These are phyloP conservation scores for Kokia cookei DNA, from an alignment of 441 rosid genomes.

Conservation along the genomic window DNA sequence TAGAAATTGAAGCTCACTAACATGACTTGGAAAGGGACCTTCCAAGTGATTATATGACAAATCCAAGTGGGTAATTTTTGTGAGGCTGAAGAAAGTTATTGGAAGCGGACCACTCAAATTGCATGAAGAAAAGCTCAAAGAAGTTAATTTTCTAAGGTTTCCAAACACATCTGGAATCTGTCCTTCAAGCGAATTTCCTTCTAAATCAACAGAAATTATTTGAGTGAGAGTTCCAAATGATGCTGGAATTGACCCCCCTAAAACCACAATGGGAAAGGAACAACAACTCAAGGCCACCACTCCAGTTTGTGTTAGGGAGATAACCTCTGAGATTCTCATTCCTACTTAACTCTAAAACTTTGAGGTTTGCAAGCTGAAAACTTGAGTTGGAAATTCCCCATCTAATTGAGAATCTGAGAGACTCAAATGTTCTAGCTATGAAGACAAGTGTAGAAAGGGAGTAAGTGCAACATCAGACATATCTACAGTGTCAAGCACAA, in stretches of 20 bases:
- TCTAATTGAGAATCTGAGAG: not conserved
- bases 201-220: not conserved
- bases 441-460: constrained; percentile 3
- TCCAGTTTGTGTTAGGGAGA: constrained; percentile 16
- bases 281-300: constrained; percentile 11
- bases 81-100: not conserved
- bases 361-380: constrained; percentile 13
- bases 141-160: not conserved
- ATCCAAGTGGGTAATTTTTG: too few species aligned
- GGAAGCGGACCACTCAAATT: not conserved
- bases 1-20: too few species aligned
- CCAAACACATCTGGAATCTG: not conserved
- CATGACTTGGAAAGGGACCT: too few species aligned
- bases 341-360: not conserved
- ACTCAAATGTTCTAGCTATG: not conserved
- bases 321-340: not conserved
- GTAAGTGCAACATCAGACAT: not conserved
- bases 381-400: constrained; percentile 15
- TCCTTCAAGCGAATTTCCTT: not conserved
- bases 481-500: constrained; percentile 4
- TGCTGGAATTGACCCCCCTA: not conserved
- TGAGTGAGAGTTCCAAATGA: not conserved
- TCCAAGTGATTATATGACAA: too few species aligned
- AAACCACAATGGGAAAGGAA: not conserved
- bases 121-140: not conserved